These are phyloP conservation scores for Dendrobium nobile DNA, from an alignment of 106 monocot genomes.

Conservation along the genomic window DNA sequence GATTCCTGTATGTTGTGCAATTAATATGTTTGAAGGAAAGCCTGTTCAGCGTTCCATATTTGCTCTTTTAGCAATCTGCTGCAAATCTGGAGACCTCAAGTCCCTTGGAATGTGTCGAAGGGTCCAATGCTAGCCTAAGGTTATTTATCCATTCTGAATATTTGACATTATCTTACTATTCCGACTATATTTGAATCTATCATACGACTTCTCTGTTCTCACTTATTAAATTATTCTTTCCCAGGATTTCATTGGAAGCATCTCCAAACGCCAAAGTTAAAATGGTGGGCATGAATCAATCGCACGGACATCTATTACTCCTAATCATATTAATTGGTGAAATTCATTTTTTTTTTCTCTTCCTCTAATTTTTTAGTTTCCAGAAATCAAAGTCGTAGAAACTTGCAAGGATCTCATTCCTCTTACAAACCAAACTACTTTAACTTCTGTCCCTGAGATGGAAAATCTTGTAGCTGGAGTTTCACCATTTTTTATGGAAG, in stretches of 20 bases:
- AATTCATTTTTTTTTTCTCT: background rate
- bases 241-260: slow-evolving; percentile 39
- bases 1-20: background rate
- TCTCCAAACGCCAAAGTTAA: slow-evolving; percentile 15
- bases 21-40: background rate
- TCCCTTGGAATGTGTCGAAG: slow-evolving; percentile 30
- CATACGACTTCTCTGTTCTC: background rate
- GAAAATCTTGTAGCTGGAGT: slow-evolving; percentile 28
- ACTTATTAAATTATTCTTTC: slow-evolving; percentile 8
- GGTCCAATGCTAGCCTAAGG: slow-evolving; percentile 33
- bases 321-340: background rate
- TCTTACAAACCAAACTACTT: slow-evolving; percentile 10
- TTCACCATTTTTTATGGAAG: slow-evolving; percentile 33
- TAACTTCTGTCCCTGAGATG: slow-evolving; percentile 8
- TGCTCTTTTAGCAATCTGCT: slow-evolving; percentile 23
- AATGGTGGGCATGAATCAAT: slow-evolving; percentile 22
- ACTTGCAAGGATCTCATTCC: slow-evolving; percentile 2
- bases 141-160: slow-evolving; percentile 8
- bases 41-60: background rate
- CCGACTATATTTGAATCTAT: too few relatives aligned
- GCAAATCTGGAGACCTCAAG: slow-evolving; percentile 29
- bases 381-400: slow-evolving; percentile 20
- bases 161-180: background rate
- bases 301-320: background rate
- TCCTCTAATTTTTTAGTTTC: slow-evolving; percentile 18